Evolutionary conservation across 148 eudicot species (phyloP).

Genomic region (Vaccinium darrowii): DNA sequence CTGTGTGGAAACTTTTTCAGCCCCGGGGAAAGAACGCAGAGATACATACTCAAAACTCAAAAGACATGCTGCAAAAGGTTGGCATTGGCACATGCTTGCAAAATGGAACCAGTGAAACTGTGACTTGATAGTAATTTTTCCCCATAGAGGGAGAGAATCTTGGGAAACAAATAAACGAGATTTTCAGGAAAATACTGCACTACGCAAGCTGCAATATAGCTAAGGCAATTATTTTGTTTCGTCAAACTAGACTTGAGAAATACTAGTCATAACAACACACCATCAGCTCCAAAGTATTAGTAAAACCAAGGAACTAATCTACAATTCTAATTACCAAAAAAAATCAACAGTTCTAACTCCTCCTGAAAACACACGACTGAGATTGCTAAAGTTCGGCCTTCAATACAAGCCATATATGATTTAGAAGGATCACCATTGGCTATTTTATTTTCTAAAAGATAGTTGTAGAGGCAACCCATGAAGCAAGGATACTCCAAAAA

Average conservation of each 20-base stretch:
- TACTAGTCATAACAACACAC: background rate
- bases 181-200: background rate
- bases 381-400: background rate
- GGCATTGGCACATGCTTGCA: background rate
- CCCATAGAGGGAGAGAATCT: background rate
- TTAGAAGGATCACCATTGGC: background rate
- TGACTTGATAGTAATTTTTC: background rate
- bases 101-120: background rate
- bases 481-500: background rate
- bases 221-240: background rate
- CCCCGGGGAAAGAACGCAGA: background rate
- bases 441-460: background rate
- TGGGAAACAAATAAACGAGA: background rate
- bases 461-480: constrained; percentile 8
- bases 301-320: background rate
- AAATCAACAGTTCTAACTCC: background rate
- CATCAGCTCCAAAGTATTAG: background rate
- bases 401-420: background rate
- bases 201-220: background rate
- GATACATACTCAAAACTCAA: background rate
- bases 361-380: background rate
- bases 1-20: background rate
- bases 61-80: background rate
- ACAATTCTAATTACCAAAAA: too few species aligned
- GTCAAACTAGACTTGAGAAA: background rate